phyloP scores from a whole-genome alignment of 2,329 filamentous ascomycete species.

The Cylindrodendrum hubeiense region DNA sequence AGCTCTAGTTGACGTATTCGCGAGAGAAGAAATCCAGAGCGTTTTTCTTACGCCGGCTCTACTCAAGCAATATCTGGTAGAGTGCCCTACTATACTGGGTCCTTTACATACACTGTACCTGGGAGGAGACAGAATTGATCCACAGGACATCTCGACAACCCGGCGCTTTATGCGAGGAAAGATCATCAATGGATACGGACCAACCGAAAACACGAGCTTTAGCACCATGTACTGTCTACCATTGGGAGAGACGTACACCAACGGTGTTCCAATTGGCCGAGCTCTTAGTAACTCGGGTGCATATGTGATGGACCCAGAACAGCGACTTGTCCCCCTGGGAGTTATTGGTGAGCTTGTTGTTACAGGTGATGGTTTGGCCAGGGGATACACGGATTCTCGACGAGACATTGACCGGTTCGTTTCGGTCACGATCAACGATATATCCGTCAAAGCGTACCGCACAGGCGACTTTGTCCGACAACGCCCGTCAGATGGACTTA shows the following conservation, averaged over 20 bases:
- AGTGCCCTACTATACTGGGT: conserved; percentile 13
- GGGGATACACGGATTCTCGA: background rate
- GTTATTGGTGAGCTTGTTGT: conserved; percentile 46
- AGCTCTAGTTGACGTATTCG: conserved; percentile 16
- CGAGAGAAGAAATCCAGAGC: conserved; percentile 14
- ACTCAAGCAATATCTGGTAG: conserved; percentile 34
- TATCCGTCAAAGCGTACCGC: conserved; percentile 13
- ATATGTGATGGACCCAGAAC: conserved; percentile 40
- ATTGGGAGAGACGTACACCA: conserved; percentile 10
- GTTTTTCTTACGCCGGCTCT: conserved; percentile 31
- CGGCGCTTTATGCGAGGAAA: background rate
- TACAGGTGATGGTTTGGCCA: conserved; percentile 32
- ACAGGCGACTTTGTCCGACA: conserved; percentile 33
- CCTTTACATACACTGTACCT: conserved; percentile 19
- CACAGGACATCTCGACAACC: conserved; percentile 12
- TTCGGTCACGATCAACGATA: background rate
- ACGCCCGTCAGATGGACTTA: conserved; percentile 24
- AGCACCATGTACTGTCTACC: conserved; percentile 16
- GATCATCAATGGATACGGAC: conserved; percentile 29
- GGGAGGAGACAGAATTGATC: conserved; percentile 34
- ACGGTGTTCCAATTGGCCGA: conserved; percentile 36
- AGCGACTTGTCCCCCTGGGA: conserved; percentile 40
- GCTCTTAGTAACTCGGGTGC: conserved; percentile 36
- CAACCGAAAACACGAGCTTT: conserved; percentile 31
- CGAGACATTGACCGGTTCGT: background rate